phyloP scores from a whole-genome alignment of 2,329 filamentous ascomycete species.

The Xylaria sp. region DNA sequence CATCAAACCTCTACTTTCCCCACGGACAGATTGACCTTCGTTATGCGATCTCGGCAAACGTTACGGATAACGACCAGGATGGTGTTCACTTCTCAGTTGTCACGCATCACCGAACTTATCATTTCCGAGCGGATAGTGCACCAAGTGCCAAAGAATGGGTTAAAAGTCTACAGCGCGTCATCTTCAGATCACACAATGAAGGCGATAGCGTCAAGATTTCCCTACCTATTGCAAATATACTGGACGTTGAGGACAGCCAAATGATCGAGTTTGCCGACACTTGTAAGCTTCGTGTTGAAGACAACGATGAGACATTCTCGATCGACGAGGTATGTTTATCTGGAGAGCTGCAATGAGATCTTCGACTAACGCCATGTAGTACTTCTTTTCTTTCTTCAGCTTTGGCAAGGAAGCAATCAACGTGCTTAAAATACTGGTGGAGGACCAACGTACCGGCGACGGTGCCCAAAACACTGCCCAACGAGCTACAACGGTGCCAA shows the following conservation, averaged over 20 bases:
- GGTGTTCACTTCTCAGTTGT: slow-evolving; percentile 80
- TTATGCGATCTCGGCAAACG: slow-evolving; percentile 86
- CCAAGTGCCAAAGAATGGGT: slow-evolving; percentile 97
- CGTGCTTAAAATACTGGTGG: slow-evolving; percentile 77
- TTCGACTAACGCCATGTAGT: slow-evolving; percentile 62
- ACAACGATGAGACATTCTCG: slow-evolving; percentile 92
- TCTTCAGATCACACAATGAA: slow-evolving; percentile 95
- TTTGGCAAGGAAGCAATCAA: slow-evolving; percentile 85
- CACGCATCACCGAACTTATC: slow-evolving; percentile 83
- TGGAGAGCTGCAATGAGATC: background rate
- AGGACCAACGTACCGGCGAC: slow-evolving; percentile 60
- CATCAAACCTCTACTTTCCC: slow-evolving; percentile 89
- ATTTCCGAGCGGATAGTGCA: slow-evolving; percentile 88
- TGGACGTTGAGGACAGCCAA: slow-evolving; percentile 91
- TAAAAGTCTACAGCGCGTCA: slow-evolving; percentile 90
- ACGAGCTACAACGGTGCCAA: slow-evolving; percentile 18
- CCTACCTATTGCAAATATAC: slow-evolving; percentile 84
- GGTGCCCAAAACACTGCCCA: slow-evolving; percentile 21
- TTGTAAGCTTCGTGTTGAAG: slow-evolving; percentile 90
- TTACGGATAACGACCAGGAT: slow-evolving; percentile 82
- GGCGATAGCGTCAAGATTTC: slow-evolving; percentile 98
- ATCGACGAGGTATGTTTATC: slow-evolving; percentile 80
- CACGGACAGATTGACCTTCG: slow-evolving; percentile 91
- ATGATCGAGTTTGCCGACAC: slow-evolving; percentile 94
- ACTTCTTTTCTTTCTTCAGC: slow-evolving; percentile 96